phyloP scores from a whole-genome alignment of 768 basidiomycete genomes.

The Lentinus tigrinus region DNA sequence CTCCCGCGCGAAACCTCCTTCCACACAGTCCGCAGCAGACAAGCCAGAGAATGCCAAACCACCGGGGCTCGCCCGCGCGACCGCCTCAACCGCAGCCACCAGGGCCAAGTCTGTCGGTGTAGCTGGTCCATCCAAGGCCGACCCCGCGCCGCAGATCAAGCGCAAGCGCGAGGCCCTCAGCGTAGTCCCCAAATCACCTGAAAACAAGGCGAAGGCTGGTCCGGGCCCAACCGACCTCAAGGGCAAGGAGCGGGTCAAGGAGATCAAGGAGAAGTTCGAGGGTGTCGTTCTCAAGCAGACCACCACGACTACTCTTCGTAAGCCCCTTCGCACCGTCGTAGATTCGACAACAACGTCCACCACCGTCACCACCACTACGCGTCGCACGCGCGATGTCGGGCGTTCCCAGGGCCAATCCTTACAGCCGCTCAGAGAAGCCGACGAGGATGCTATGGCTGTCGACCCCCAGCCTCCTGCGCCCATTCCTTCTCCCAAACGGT shows the following conservation, averaged over 20 bases:
- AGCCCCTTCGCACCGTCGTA: constrained; percentile 55
- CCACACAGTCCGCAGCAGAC: constrained; percentile 39
- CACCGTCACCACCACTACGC: constrained; percentile 19
- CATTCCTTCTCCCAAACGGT: constrained; percentile 28
- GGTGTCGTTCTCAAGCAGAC: constrained; percentile 59
- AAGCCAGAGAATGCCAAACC: constrained; percentile 29
- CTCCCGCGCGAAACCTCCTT: constrained; percentile 59
- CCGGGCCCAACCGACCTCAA: constrained; percentile 35
- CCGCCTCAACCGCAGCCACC: constrained; percentile 49
- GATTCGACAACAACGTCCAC: constrained; percentile 23
- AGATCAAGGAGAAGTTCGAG: constrained; percentile 50
- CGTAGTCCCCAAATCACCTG: constrained; percentile 64
- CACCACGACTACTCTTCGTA: constrained; percentile 44
- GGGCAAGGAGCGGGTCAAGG: constrained; percentile 50
- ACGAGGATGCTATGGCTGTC: constrained; percentile 52
- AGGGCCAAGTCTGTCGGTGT: constrained; percentile 48
- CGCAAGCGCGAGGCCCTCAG: constrained; percentile 75
- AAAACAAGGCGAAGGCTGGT: constrained; percentile 35
- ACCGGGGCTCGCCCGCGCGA: constrained; percentile 39
- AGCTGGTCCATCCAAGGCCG: constrained; percentile 41
- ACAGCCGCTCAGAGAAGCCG: constrained; percentile 34
- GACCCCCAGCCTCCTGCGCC: constrained; percentile 30
- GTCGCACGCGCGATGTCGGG: constrained; percentile 30
- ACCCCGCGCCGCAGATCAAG: constrained; percentile 53
- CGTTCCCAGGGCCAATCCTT: constrained; percentile 20